Conservation (phyloP, 306 rosid genomes). For the Hippophae rhamnoides region DNA sequence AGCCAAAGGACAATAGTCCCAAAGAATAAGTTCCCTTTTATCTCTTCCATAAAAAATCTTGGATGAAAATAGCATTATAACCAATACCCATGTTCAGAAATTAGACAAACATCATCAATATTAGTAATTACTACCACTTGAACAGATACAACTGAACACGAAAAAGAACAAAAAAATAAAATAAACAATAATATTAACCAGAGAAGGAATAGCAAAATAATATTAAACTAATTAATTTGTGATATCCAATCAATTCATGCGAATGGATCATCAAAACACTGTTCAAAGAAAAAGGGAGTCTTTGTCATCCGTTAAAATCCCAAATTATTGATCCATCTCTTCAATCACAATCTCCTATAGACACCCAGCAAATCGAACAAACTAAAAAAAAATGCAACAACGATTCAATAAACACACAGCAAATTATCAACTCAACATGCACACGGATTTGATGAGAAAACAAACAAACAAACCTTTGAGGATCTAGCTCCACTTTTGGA, state of each 20-base stretch:
- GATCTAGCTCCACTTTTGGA: constrained; percentile 47
- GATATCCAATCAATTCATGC: neutral
- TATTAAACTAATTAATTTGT: neutral
- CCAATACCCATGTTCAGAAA: constrained; percentile 22
- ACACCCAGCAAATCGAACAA: constrained; percentile 23
- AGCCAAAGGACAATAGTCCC: constrained; percentile 43
- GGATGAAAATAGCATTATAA: constrained; percentile 34
- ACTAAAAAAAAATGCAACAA: constrained; percentile 6
- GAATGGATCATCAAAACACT: neutral
- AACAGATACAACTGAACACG: constrained; percentile 11
- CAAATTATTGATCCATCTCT: constrained; percentile 1
- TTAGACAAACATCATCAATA: constrained; percentile 15
- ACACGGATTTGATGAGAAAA: constrained; percentile 5
- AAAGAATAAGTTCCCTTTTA: constrained; percentile 36
- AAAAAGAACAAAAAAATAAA: constrained; percentile 3
- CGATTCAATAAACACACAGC: neutral
- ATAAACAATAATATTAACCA: neutral
- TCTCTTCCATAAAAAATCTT: constrained; percentile 25
- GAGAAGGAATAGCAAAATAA: neutral
- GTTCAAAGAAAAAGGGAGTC: neutral
- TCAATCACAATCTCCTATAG: constrained; percentile 30
- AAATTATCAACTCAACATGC: constrained; percentile 1
- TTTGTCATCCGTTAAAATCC: neutral
- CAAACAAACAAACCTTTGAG: constrained; percentile 43
- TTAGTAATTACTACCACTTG: constrained; percentile 27